phyloP scores from a whole-genome alignment of 257 asterid genomes.

The Solanum sitiens region DNA sequence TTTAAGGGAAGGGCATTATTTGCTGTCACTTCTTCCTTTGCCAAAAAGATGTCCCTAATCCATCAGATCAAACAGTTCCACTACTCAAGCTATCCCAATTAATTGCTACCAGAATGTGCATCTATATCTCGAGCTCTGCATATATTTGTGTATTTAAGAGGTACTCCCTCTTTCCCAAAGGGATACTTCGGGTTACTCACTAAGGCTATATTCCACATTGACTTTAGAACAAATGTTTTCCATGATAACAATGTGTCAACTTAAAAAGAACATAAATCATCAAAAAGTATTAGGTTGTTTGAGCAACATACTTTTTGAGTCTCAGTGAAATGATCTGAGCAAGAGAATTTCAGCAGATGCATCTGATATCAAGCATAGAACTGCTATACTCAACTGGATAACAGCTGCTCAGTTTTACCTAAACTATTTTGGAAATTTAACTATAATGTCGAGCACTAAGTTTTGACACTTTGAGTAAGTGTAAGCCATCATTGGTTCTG shows the following conservation, averaged over 20 bases:
- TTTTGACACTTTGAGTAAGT: neutral
- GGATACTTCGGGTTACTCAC: neutral
- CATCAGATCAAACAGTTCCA: neutral
- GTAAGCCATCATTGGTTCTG: neutral
- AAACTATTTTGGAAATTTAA: neutral
- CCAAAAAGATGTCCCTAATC: neutral
- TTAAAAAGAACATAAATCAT: neutral
- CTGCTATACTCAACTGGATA: neutral
- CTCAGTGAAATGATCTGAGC: neutral
- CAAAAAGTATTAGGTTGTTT: neutral
- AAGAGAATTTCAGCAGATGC: neutral
- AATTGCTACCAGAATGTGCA: neutral
- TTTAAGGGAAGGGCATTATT: neutral
- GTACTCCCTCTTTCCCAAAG: neutral
- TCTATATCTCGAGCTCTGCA: neutral
- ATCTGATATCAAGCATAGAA: neutral
- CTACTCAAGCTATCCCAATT: neutral
- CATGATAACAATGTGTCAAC: neutral
- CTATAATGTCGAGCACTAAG: neutral
- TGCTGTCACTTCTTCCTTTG: neutral
- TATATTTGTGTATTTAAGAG: neutral
- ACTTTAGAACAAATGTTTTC: neutral
- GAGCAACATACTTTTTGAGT: neutral
- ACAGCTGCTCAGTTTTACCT: neutral
- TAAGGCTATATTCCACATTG: neutral